A percentile compares a stretch with the other conserved stretches of the same genome.
Conservation (phyloP, 192 early-diverging fungal species). For the Coemansia sp. region DNA sequence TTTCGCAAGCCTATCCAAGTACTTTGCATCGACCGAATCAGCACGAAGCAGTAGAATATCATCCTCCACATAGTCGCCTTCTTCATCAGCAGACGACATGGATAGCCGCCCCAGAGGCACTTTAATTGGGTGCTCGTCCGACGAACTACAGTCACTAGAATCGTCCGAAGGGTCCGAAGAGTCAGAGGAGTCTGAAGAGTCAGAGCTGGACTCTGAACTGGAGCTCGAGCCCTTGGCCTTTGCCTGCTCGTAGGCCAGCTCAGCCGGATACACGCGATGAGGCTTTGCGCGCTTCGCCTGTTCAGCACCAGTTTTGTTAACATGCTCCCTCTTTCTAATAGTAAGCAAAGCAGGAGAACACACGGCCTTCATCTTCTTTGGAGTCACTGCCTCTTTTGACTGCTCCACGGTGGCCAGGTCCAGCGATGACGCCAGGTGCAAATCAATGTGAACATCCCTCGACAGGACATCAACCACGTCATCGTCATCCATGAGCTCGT, state of each 20-base stretch:
- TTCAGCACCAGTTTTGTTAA: background rate
- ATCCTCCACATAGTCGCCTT: background rate
- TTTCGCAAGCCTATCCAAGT: background rate
- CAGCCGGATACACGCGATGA: conserved; percentile 12
- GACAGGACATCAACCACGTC: conserved; percentile 26
- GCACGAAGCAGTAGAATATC: background rate
- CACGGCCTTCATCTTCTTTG: background rate
- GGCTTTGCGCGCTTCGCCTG: background rate
- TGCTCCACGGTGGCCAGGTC: background rate
- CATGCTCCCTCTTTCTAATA: conserved; percentile 22
- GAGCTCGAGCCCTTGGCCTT: background rate
- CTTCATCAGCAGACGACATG: background rate
- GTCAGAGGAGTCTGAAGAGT: background rate
- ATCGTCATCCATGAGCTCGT: conserved; percentile 54
- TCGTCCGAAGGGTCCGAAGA: background rate
- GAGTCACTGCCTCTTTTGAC: background rate
- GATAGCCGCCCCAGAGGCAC: background rate
- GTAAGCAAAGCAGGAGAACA: background rate
- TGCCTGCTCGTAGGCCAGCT: conserved; percentile 7
- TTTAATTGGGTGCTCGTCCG: background rate
- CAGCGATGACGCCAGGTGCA: conserved; percentile 6
- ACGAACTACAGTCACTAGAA: background rate
- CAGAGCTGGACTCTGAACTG: background rate
- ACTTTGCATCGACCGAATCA: background rate
- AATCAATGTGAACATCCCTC: background rate